Evolutionary conservation across 352 stramenopile genomes (phyloP).

Genomic region (Pythium biforme): DNA sequence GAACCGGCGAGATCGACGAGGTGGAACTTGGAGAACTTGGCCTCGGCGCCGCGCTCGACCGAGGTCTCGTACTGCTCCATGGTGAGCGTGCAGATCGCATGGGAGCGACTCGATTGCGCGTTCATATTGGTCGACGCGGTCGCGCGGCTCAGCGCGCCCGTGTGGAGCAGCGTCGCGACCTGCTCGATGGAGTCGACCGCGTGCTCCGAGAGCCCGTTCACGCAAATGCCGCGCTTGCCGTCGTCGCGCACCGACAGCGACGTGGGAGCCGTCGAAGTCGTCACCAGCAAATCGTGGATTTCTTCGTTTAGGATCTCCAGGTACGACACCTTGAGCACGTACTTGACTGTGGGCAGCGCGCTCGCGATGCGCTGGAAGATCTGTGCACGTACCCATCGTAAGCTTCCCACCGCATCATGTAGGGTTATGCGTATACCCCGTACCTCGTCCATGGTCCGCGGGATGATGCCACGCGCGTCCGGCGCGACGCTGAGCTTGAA

Average conservation of each 20-base stretch:
- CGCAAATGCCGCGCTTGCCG: conserved; percentile 87
- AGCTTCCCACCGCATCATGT: too few species aligned
- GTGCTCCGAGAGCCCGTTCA: conserved; percentile 81
- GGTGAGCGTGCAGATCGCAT: conserved; percentile 87
- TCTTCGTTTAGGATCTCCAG: conserved; percentile 98
- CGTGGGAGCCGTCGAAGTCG: conserved; percentile 13
- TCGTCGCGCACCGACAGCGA: conserved; percentile 82
- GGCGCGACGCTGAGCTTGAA: conserved; percentile 37
- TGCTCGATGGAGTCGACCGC: conserved; percentile 52
- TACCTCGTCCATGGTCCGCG: conserved; percentile 73
- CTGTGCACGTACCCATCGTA: too few species aligned
- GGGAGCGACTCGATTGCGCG: conserved; percentile 74
- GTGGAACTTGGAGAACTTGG: conserved; percentile 87
- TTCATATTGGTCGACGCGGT: conserved; percentile 81
- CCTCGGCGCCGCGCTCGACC: conserved; percentile 31
- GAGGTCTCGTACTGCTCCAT: conserved; percentile 67
- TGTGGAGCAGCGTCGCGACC: conserved; percentile 44
- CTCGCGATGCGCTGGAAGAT: conserved; percentile 46
- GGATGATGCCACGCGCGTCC: conserved; percentile 71
- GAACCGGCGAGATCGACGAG: conserved; percentile 95
- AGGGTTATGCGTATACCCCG: too few species aligned
- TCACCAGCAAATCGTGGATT: conserved; percentile 91
- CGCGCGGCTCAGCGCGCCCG: conserved; percentile 45
- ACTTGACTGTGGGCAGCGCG: conserved; percentile 27
- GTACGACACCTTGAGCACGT: conserved; percentile 65